These are phyloP conservation scores for Lachancea cidri DNA, from an alignment of 805 yeast species.

Conservation along the genomic window DNA sequence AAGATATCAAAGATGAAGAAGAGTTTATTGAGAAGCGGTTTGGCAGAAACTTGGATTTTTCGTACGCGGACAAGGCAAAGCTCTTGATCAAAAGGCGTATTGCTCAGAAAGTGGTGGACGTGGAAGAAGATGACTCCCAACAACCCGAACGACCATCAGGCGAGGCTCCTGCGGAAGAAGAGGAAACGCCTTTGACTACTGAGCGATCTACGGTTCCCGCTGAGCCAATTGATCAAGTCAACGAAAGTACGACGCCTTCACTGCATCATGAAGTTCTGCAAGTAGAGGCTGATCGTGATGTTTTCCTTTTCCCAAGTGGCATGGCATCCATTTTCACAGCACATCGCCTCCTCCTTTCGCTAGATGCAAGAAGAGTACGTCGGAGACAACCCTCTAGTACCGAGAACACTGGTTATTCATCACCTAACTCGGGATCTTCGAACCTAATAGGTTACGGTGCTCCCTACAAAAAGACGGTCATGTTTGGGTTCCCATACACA, in stretches of 20 bases:
- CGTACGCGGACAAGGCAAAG: slow-evolving; percentile 73
- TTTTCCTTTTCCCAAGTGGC: slow-evolving; percentile 82
- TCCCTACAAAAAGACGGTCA: slow-evolving; percentile 59
- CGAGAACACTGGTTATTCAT: slow-evolving; percentile 6
- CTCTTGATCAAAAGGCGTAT: slow-evolving; percentile 68
- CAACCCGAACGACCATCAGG: slow-evolving; percentile 2
- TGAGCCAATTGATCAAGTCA: slow-evolving; percentile 23
- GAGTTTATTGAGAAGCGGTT: slow-evolving; percentile 81
- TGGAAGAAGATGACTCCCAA: slow-evolving; percentile 15
- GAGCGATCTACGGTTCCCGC: slow-evolving; percentile 23
- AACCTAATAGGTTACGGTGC: slow-evolving; percentile 25
- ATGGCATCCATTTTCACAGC: slow-evolving; percentile 89
- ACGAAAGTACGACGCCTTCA: background rate
- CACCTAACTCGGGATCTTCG: slow-evolving; percentile 6
- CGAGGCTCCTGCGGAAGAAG: background rate
- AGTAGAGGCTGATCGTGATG: slow-evolving; percentile 50
- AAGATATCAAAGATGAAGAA: slow-evolving; percentile 41
- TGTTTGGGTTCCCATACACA: slow-evolving; percentile 95
- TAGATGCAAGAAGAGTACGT: slow-evolving; percentile 32
- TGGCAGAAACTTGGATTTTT: slow-evolving; percentile 81
- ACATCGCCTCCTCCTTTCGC: slow-evolving; percentile 50
- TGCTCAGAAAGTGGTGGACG: slow-evolving; percentile 54
- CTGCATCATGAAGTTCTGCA: slow-evolving; percentile 5
- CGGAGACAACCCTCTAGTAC: slow-evolving; percentile 18
- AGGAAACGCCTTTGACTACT: slow-evolving; percentile 1